Base-by-base conservation (phyloP, 2,329 filamentous ascomycete species). In the Xylariaceae sp. region DNA sequence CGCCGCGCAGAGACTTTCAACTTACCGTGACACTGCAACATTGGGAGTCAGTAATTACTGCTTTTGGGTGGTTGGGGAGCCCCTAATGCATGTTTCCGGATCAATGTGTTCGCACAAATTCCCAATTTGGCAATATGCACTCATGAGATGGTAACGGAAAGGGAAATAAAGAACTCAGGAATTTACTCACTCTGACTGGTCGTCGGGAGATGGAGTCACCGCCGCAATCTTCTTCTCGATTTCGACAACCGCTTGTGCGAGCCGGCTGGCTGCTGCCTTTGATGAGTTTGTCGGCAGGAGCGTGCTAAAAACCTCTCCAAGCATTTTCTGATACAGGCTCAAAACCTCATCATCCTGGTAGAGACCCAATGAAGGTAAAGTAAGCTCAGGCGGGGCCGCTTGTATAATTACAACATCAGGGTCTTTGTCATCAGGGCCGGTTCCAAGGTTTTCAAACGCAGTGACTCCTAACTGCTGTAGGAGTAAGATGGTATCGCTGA, bases 211-310 rank as follows among this genome's bases (percentile, higher is more conserved):
- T 2, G 85, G 84, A 3, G 83, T 83, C 37, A 81, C 78, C 48
- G 78, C 74, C 3, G 86, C 86, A 48, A 89, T 78, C 62, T 82
- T 83, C 66, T 81, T 83, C 67, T 88, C 86, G 19, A 89, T 77
- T 2, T 80, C 73, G n/a, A 86, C 75, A 41, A 85, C 71, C 48
- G 77, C 71, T 57, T 77, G 65, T 20, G 73, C 71, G 9, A 70
- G 64, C 46, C 71, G 61, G 20, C 63, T 59, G 9, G 70, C 62
- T 16, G 61, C 54, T 32, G 59, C 59, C 37, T 54, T 55, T 20
- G 64, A 62, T 21, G 63, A 53, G 40, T 65, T 56, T 18, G 50
- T 65, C 7, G 70, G 68, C 32, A 70, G 65, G 32, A 75, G 55
- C 14, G 64, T 64, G 18, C 65, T 55, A 16, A 77, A 71, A 3